Evolutionary conservation across 805 yeast species (phyloP), one percentile per base, ranked within the genome.

Genomic region (Metschnikowia dekortorum): DNA sequence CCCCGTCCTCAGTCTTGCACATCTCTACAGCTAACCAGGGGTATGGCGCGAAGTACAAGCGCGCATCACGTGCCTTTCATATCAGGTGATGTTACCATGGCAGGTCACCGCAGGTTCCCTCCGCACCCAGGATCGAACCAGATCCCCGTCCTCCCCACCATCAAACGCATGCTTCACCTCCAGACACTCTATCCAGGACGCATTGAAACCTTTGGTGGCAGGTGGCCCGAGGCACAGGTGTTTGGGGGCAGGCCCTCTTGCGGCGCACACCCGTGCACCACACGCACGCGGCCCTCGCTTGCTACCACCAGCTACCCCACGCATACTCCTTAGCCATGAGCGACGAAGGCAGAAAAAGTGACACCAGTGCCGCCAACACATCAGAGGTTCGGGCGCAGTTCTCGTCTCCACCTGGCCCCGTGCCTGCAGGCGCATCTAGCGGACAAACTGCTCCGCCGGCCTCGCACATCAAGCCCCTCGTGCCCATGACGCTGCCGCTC

Each of bases 401-500:
- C 48, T 51, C 62, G 1, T 16, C 46, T 28, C 28, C 29, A 16
- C 50, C 47, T 13, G 46, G 46, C n/a, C 41, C 48, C 29, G 33
- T 14, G 9, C 7, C 33, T 44, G 49, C 36, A 29, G 39, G 7
- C n/a, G 39, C 18, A 36, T 39, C 22, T 28, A 41, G 47, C 33
- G 41, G 38, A 31, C 43, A 31, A 41, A 41, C 6, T 41, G 37
- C 32, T n/a, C 18, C 18, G 8, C 35, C 44, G 14, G 2, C 41
- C 34, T 16, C 42, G 26, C 34, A 8, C 30, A 13, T 35, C 7
- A 42, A 52, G 33, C 52, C 39, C n/a, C 36, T 66, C 4, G 61
- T 61, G 53, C 74, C 81, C 46, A 72, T 79, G 53, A 79, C 94
- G 1, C 87, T 96, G 2, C 96, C 97, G 1, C 75, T 94, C 56